Conservation (phyloP, 1,139 yeast genomes). For the Debaryomyces robertsiae region DNA sequence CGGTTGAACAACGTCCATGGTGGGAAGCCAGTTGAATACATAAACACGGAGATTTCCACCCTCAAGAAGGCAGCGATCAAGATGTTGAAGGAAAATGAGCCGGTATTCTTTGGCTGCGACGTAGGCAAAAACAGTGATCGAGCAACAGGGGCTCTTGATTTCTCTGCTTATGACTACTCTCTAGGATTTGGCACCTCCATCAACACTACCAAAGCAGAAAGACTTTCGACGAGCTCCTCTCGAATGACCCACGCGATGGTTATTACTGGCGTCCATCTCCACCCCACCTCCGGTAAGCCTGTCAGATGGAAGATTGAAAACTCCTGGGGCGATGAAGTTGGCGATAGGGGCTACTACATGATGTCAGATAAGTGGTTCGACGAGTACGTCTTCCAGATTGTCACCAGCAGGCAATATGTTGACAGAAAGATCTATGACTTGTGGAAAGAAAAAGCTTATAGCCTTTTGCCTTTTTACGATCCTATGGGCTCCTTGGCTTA, state of each 20-base stretch:
- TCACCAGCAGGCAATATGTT: constrained; percentile 58
- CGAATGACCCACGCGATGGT: constrained; percentile 89
- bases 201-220: constrained; percentile 53
- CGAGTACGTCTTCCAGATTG: constrained; percentile 83
- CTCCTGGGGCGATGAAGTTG: constrained; percentile 81
- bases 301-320: constrained; percentile 82
- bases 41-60: constrained; percentile 62
- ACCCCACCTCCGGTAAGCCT: constrained; percentile 46
- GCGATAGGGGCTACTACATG: constrained; percentile 72
- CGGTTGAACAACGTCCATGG: constrained; percentile 71
- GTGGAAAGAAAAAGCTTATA: constrained; percentile 54
- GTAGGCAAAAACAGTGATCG: constrained; percentile 73
- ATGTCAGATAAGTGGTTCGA: constrained; percentile 85
- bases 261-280: constrained; percentile 68
- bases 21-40: constrained; percentile 67
- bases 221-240: constrained; percentile 57
- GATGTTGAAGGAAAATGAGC: constrained; percentile 69
- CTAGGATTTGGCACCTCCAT: constrained; percentile 61
- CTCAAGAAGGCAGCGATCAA: constrained; percentile 63
- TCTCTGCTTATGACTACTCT: constrained; percentile 64
- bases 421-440: constrained; percentile 46
- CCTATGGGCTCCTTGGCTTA: constrained; percentile 85
- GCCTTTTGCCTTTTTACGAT: constrained; percentile 73
- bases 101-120: constrained; percentile 84
- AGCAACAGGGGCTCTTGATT: constrained; percentile 67